Percentiles rank a stretch among this genome's conserved stretches.
Conservation (phyloP, 2,329 filamentous ascomycete genomes). For the Aspergillus ibericus region DNA sequence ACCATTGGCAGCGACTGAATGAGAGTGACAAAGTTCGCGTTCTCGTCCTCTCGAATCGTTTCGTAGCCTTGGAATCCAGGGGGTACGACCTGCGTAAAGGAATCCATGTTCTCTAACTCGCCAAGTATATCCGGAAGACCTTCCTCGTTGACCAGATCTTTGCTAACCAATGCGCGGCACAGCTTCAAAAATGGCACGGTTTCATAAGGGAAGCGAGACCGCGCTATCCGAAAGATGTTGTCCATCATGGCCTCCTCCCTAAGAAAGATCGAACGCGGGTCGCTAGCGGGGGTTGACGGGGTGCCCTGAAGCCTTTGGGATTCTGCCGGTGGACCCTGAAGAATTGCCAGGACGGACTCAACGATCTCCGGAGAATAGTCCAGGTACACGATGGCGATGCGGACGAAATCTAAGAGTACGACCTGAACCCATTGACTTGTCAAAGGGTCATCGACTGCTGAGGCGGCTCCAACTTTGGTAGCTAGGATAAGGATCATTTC, state of each 20-base stretch:
- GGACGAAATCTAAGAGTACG: constrained; percentile 69
- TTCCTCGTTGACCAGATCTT: constrained; percentile 45
- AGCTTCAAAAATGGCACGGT: constrained; percentile 74
- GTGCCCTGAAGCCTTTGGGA: constrained; percentile 19
- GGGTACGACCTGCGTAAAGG: constrained; percentile 76
- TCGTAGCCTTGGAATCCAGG: constrained; percentile 71
- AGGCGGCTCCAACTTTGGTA: constrained; percentile 47
- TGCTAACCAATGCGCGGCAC: constrained; percentile 62
- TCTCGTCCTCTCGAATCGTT: constrained; percentile 80
- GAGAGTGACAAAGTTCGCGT: constrained; percentile 75
- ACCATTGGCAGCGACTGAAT: constrained; percentile 54
- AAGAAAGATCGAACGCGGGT: constrained; percentile 55
- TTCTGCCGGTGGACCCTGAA: constrained; percentile 48
- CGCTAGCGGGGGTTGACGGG: constrained; percentile 24
- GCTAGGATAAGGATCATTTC: constrained; percentile 49
- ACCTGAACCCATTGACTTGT: constrained; percentile 64
- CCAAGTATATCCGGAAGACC: constrained; percentile 57
- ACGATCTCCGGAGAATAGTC: constrained; percentile 74
- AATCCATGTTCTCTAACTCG: constrained; percentile 68
- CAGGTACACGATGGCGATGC: constrained; percentile 64
- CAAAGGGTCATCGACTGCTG: constrained; percentile 52
- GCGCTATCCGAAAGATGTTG: constrained; percentile 65
- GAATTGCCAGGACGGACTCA: constrained; percentile 62
- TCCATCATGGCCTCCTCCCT: constrained; percentile 59
- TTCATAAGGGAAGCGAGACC: constrained; percentile 82